Conservation (phyloP, 495 filamentous ascomycete species). For the Achaetomiella virescens region DNA sequence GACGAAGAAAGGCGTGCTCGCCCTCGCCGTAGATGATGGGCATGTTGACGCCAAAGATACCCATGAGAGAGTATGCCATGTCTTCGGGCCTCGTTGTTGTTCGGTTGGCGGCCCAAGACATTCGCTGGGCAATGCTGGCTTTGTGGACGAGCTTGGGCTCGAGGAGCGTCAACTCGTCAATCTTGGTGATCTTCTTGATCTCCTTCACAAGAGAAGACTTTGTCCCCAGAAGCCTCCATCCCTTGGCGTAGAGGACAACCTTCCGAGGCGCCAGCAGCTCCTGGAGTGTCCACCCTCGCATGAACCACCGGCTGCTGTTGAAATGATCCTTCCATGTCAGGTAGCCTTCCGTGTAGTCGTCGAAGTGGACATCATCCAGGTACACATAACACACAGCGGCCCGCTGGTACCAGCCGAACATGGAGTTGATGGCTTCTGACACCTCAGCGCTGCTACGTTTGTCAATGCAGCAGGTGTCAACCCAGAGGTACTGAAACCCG, state of each 20-base stretch:
- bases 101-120: conserved; percentile 32
- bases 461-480: conserved; percentile 28
- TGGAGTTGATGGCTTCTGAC: conserved; percentile 25
- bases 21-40: conserved; percentile 36
- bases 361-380: conserved; percentile 20
- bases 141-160: conserved; percentile 16
- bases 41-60: conserved; percentile 32
- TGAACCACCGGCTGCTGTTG: conserved; percentile 21
- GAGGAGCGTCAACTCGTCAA: conserved; percentile 16
- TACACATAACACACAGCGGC: conserved; percentile 23
- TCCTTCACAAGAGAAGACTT: conserved; percentile 15
- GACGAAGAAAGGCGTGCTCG: conserved; percentile 28
- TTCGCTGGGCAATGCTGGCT: conserved; percentile 21
- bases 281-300: conserved; percentile 23
- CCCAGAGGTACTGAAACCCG: conserved; percentile 18
- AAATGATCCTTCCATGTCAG: conserved; percentile 23
- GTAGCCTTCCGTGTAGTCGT: conserved; percentile 19
- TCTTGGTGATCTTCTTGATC: conserved; percentile 16
- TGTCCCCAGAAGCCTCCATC: conserved; percentile 21
- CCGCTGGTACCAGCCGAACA: conserved; percentile 21
- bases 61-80: conserved; percentile 33
- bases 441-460: conserved; percentile 21
- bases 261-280: conserved; percentile 22
- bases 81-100: conserved; percentile 32
- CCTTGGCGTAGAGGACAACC: conserved; percentile 18